These are phyloP conservation scores for Globisporangium barbulae DNA, from an alignment of 352 stramenopile species.

Conservation along the genomic window DNA sequence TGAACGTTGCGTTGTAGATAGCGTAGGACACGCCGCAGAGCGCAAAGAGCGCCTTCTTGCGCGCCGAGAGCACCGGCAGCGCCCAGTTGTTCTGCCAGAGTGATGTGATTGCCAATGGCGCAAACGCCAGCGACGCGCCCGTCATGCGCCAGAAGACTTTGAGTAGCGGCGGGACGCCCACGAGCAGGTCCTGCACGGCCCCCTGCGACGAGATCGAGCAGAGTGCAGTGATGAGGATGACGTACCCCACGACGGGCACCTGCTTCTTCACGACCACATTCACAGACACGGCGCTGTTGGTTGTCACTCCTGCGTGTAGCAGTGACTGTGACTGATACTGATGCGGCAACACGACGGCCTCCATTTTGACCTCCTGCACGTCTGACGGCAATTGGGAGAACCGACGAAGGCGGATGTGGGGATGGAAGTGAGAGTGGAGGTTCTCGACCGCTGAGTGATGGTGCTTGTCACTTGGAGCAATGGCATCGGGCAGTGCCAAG, in stretches of 20 bases:
- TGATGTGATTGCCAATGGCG: constrained; percentile 24
- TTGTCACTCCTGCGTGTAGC: neutral
- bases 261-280: constrained; percentile 45
- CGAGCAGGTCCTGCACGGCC: constrained; percentile 38
- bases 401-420: neutral
- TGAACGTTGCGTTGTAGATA: constrained; percentile 49
- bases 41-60: constrained; percentile 21
- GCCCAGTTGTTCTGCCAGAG: constrained; percentile 22
- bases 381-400: constrained; percentile 27
- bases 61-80: constrained; percentile 17
- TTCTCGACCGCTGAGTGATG: neutral
- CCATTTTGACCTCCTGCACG: constrained; percentile 35
- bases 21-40: constrained; percentile 35
- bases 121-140: constrained; percentile 36
- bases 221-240: constrained; percentile 37
- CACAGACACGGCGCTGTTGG: constrained; percentile 19
- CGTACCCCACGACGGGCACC: constrained; percentile 41
- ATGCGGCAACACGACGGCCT: constrained; percentile 26
- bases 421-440: neutral
- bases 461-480: neutral
- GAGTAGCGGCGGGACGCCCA: constrained; percentile 38
- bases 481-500: constrained; percentile 28
- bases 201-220: constrained; percentile 44
- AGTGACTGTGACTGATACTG: neutral
- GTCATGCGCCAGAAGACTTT: constrained; percentile 57